Evolutionary conservation across 2,329 filamentous ascomycete species (phyloP), one percentile per base, ranked within the genome.

Genomic region (Trichoderma guizhouense): DNA sequence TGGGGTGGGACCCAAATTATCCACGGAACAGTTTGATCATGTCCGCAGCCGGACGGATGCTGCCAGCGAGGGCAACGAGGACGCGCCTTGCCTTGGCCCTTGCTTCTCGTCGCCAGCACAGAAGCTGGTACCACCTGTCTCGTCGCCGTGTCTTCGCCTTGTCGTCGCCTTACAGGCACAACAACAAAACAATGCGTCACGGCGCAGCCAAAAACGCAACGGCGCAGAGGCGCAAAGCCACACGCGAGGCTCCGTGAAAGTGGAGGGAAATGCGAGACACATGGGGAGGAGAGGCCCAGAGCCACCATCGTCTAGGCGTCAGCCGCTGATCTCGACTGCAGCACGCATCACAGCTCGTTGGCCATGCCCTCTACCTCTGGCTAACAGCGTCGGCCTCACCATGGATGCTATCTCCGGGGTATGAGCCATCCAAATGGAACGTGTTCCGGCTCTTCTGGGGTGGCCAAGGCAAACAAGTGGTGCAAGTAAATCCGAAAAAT

Each of bases 31-130:
- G 39, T 43, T 47, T 51, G 28, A 60, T 53, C 55, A 34, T 69
- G 66, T 47, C 66, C 55, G 36, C 66, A 69, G 66, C 66, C 66
- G 66, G 66, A 69, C 66, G 55, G 66, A 60, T 69, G 66, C 34
- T 43, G 53, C 65, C 65, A 68, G 65, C 28, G 36, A 43, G 61
- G 61, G 36, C 61, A 51, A 9, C 15, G 36, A 26, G 39, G 24
- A 47, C 34, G 61, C 39, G 34, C 55, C 66, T 47, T 69, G 63
- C 55, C 53, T 43, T 43, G 60, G 21, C 21, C 60, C 34, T 39
- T 24, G 60, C 34, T 8, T 26, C 32, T 26, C n/a, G 60, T 43
- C 3, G 11, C 28, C 15, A 53, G 53, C 26, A 57, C 24, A 28
- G 26, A 11, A n/a, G n/a, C n/a, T 24, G 5, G 39, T 43, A 43